Evolutionary conservation across 805 yeast genomes (phyloP), one percentile per base, ranked within the genome.

Genomic region (Metschnikowia continentalis): DNA sequence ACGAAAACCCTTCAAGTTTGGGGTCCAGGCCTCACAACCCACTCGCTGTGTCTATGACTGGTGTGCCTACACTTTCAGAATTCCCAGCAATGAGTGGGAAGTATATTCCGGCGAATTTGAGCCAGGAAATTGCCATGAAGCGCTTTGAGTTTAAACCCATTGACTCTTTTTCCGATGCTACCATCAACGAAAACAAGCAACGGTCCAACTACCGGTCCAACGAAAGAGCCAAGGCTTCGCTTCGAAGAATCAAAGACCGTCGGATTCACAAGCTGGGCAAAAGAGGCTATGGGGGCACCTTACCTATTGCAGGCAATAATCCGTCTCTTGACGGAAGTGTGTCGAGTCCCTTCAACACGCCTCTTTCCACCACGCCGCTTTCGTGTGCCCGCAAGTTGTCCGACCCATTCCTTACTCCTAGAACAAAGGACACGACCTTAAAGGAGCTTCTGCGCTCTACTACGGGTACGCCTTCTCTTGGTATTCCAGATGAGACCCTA

Each of bases 171-270:
- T 48, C 52, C 17, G 48, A 47, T 23, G 45, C 55, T 1, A 32
- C 52, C 10, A 41, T 52, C 36, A 55, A 51, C 5, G 61, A 57
- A 26, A 56, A 50, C 39, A 55, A 48, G 22, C 56, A 46, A 42
- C 46, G 61, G 19, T 55, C 62, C 4, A 57, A 54, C 17, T 47
- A 32, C 33, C 51, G 83, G 48, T 80, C 86, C 1, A 70, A 74
- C 35, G 87, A 81, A 55, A 69, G 88, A 56, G 88, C 88, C 0
- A 83, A 82, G 58, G 87, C 88, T 0, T 82, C 88, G 0, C 60
- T 83, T 17, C 73, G 79, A 50, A 69, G 89, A 63, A 83, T 83
- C 76, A 73, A 78, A 51, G 79, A 80, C 39, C 71, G 88, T 52
- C 67, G 88, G 48, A 77, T 77, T 62, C 77, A 82, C 53, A 80